A percentile compares a stretch with the other conserved stretches of the same genome.
Conservation (phyloP, 257 asterid genomes). For the Ballota nigra region DNA sequence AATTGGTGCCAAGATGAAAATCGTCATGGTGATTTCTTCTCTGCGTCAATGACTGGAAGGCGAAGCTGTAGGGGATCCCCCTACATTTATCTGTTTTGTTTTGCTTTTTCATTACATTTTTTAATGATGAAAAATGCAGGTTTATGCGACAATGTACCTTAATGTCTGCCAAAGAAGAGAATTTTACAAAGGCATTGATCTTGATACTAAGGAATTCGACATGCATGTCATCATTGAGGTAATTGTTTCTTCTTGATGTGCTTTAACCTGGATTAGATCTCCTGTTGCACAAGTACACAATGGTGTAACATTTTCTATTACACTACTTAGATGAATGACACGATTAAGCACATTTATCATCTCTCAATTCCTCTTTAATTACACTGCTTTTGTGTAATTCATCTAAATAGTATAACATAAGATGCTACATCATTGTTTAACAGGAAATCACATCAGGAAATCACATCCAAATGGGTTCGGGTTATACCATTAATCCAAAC, state of each 20-base stretch:
- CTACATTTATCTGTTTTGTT: background rate
- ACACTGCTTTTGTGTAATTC: too few relatives aligned
- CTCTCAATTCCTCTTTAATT: too few relatives aligned
- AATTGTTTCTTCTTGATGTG: background rate
- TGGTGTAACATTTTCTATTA: too few relatives aligned
- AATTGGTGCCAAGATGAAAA: conserved; percentile 99
- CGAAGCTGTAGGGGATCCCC: conserved; percentile 78
- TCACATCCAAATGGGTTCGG: background rate
- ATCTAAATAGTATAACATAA: too few relatives aligned
- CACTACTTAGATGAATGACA: too few relatives aligned
- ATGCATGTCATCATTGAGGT: conserved; percentile 99
- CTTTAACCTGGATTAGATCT: too few relatives aligned
- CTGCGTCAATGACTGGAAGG: conserved; percentile 99
- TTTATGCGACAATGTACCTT: conserved; percentile 92
- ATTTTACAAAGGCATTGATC: conserved; percentile 95
- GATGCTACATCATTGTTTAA: too few relatives aligned
- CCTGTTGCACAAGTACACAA: too few relatives aligned
- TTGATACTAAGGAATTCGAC: conserved; percentile 86
- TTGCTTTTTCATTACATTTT: background rate
- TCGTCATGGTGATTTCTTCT: conserved; percentile 99
- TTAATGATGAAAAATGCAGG: conserved; percentile 45
- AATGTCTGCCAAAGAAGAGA: conserved; percentile 83
- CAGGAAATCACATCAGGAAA: too few relatives aligned
- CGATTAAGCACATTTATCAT: too few relatives aligned
- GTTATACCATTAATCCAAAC: background rate